phyloP scores from a whole-genome alignment of 192 early-diverging fungal species.

The Chytriomyces hyalinus region DNA sequence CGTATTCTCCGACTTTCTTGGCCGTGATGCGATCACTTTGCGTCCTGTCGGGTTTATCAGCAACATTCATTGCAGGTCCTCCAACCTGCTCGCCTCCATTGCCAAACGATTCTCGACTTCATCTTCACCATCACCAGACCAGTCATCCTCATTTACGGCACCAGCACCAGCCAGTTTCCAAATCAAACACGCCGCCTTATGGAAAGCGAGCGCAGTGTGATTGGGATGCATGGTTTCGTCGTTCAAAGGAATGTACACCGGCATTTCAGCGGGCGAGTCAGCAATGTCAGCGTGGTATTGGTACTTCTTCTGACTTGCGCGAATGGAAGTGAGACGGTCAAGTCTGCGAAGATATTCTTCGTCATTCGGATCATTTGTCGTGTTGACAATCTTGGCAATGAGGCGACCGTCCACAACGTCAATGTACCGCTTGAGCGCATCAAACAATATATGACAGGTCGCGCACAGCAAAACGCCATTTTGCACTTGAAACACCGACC shows the following conservation, averaged over 20 bases:
- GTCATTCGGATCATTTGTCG: conserved; percentile 20
- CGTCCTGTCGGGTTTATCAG: no score
- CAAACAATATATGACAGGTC: conserved; percentile 31
- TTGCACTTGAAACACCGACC: conserved; percentile 25
- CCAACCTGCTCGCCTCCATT: not conserved
- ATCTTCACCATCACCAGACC: not conserved
- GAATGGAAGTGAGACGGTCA: not conserved
- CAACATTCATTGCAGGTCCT: no score
- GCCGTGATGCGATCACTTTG: no score
- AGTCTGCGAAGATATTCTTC: not conserved
- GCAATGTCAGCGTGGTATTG: not conserved
- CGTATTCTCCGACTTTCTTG: no score
- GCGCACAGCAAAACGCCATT: conserved; percentile 33
- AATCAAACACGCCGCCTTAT: not conserved
- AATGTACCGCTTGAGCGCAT: conserved; percentile 15
- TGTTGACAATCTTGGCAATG: conserved; percentile 33
- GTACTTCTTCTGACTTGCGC: not conserved
- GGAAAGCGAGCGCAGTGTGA: not conserved
- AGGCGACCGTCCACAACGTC: conserved; percentile 31
- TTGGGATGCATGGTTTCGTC: not conserved
- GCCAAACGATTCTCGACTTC: not conserved
- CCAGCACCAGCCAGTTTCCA: not conserved
- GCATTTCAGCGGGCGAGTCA: not conserved
- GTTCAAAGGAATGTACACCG: no score
- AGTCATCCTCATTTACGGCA: not conserved